Conservation (phyloP, 352 stramenopile genomes). For the Pythium graminicola region DNA sequence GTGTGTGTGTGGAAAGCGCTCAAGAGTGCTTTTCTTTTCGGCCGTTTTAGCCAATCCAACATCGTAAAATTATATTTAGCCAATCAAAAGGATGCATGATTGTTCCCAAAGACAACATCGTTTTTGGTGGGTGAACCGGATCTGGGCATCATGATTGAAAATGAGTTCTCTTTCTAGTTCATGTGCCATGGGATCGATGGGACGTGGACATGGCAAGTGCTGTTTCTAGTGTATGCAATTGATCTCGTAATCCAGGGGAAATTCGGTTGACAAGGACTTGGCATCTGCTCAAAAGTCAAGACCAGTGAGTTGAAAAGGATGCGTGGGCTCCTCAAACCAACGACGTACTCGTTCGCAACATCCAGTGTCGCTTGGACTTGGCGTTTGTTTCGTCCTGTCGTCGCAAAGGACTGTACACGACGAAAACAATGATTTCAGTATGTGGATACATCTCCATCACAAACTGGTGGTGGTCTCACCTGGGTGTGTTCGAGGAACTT, state of each 20-base stretch:
- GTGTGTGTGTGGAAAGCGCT: slow-evolving; percentile 4
- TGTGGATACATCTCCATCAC: neutral
- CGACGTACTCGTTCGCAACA: slow-evolving; percentile 32
- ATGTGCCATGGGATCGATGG: too few relatives aligned
- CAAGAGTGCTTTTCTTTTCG: slow-evolving; percentile 4
- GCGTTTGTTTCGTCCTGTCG: slow-evolving; percentile 10
- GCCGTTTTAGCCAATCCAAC: neutral
- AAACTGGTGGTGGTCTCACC: slow-evolving; percentile 8
- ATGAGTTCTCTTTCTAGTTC: neutral
- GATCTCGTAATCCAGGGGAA: slow-evolving; percentile 27
- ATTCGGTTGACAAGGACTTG: slow-evolving; percentile 30
- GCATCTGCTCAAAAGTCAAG: slow-evolving; percentile 19
- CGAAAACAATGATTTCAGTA: neutral
- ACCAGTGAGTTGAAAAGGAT: neutral
- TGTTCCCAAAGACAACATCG: neutral
- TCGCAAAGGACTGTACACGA: slow-evolving; percentile 13
- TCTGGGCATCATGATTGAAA: too few relatives aligned
- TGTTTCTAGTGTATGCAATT: slow-evolving; percentile 32
- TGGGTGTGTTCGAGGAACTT: slow-evolving; percentile 34
- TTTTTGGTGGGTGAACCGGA: too few relatives aligned
- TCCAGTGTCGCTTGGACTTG: slow-evolving; percentile 24
- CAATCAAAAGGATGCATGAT: slow-evolving; percentile 15
- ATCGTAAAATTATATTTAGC: slow-evolving; percentile 5
- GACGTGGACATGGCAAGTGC: slow-evolving; percentile 11
- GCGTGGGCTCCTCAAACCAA: neutral